These are phyloP conservation scores for Geotrichum carabidarum DNA, from an alignment of 1,139 yeast species.

Conservation along the genomic window DNA sequence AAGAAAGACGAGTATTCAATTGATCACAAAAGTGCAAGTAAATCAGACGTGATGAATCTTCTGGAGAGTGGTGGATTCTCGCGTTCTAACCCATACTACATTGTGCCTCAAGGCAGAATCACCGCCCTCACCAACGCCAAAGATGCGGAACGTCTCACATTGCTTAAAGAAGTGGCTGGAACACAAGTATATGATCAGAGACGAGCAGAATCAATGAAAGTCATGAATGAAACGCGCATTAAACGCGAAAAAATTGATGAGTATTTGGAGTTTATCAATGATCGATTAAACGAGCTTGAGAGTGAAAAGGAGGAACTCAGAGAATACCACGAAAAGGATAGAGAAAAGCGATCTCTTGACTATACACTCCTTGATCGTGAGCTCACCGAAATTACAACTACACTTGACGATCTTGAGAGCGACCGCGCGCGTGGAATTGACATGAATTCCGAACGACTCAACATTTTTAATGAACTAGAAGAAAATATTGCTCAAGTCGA, in stretches of 20 bases:
- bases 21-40: slow-evolving; percentile 71
- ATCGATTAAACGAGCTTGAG: slow-evolving; percentile 69
- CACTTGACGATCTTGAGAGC: slow-evolving; percentile 58
- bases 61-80: slow-evolving; percentile 93
- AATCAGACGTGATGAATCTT: slow-evolving; percentile 74
- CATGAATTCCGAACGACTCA: slow-evolving; percentile 44
- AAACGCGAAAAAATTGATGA: slow-evolving; percentile 73
- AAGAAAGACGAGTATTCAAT: slow-evolving; percentile 82
- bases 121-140: slow-evolving; percentile 78
- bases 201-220: slow-evolving; percentile 70
- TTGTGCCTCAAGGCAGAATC: slow-evolving; percentile 94
- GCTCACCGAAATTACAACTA: slow-evolving; percentile 53
- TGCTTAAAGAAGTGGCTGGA: slow-evolving; percentile 91
- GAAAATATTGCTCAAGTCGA: slow-evolving; percentile 45
- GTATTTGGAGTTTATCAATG: slow-evolving; percentile 63
- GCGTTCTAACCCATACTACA: slow-evolving; percentile 85
- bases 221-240: slow-evolving; percentile 66
- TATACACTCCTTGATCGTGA: slow-evolving; percentile 77
- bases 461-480: slow-evolving; percentile 49
- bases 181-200: slow-evolving; percentile 86
- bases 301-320: slow-evolving; percentile 74
- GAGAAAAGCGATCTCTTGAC: slow-evolving; percentile 64
- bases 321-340: slow-evolving; percentile 62
- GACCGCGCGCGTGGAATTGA: slow-evolving; percentile 51
- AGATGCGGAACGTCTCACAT: slow-evolving; percentile 69